These are phyloP conservation scores for Trypanosoma melophagium DNA, from an alignment of 208 protist genomes.

Conservation along the genomic window DNA sequence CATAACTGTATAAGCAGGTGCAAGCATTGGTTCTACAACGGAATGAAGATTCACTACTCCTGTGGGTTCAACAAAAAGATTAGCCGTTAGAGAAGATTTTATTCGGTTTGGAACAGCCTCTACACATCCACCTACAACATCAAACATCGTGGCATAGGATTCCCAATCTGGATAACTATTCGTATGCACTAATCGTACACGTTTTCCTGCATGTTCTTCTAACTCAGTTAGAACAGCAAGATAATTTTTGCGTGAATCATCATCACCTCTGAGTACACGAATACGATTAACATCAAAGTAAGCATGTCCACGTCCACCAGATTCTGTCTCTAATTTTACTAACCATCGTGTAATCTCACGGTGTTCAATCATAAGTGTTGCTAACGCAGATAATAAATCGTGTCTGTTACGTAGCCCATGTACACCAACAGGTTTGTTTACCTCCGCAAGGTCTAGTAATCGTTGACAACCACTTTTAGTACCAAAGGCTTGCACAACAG, in stretches of 20 bases:
- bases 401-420: conserved; percentile 49
- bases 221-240: conserved; percentile 61
- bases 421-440: conserved; percentile 64
- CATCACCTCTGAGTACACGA: conserved; percentile 37
- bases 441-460: conserved; percentile 75
- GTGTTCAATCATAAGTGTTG: conserved; percentile 69
- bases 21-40: conserved; percentile 85
- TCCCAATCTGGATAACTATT: conserved; percentile 82
- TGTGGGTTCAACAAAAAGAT: conserved; percentile 84
- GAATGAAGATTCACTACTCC: conserved; percentile 76
- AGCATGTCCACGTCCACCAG: conserved; percentile 79
- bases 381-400: conserved; percentile 65
- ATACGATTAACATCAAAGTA: conserved; percentile 88
- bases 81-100: conserved; percentile 58
- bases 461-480: conserved; percentile 80
- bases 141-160: conserved; percentile 73
- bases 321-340: conserved; percentile 91
- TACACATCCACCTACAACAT: conserved; percentile 77
- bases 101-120: conserved; percentile 81
- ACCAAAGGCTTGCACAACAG: conserved; percentile 74
- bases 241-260: conserved; percentile 24
- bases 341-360: conserved; percentile 79
- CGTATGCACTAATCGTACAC: conserved; percentile 74
- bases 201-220: conserved; percentile 60
- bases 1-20: conserved; percentile 84